Evolutionary conservation across 257 asterid species (phyloP), one percentile per base, ranked within the genome.

Genomic region (Lavandula angustifolia): DNA sequence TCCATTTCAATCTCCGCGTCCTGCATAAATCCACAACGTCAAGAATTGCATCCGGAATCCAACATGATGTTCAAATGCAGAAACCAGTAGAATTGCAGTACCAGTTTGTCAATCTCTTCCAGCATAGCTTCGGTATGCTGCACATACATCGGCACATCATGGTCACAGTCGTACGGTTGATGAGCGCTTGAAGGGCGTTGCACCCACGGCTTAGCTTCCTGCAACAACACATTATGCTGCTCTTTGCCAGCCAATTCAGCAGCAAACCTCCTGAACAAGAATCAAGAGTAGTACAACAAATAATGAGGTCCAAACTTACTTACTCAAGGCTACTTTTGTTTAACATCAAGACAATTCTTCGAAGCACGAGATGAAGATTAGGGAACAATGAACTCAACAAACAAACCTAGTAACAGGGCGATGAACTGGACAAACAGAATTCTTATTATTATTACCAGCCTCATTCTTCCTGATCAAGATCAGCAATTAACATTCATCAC

Each of bases 401-500:
- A n/a, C 84, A 27, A 72, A 87, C 97, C 97, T 87, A 52, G 97
- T 87, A 54, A 87, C 67, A 0, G 97, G 97, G 8, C 96, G 86
- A 71, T 82, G 91, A 29, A 69, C 69, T 9, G 84, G 96, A 66
- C 71, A 42, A 29, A 48, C 74, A 38, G 75, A 80, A 46, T 52
- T 76, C 81, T 78, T 86, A 67, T 53, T 67, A 59, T 78, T 86
- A 67, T 53, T 67, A 59, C 72, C 55, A 31, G 74, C 68, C 18
- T 43, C 75, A 73, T 73, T 77, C 68, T 76, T 78, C 67, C 98
- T 91, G 76, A 66, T 71, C 72, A 75, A 61, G 59, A 67, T 53
- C 71, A 65, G 47, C 37, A 55, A n/a, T 18, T 1, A 31, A 58
- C 57, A 70, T 14, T n/a, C 27, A 56, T 35, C 63, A 54, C 44